Base-by-base conservation (phyloP, 139 green algal genomes). In the Eudorina sp. region DNA sequence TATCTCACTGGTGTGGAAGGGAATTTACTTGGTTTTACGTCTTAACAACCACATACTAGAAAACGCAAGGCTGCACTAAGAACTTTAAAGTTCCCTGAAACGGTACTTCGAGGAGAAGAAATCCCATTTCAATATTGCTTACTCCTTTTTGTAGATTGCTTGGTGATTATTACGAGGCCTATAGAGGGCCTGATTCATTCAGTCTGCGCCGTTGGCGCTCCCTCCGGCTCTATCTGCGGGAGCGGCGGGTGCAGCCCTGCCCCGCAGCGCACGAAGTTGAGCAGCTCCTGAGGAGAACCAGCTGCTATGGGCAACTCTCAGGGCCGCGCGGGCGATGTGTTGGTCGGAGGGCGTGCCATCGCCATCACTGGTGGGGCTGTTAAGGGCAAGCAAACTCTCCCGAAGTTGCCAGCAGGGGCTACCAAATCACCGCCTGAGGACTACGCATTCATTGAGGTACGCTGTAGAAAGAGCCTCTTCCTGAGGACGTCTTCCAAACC, bases 401-500 rank as follows among this genome's bases (percentile, higher is more conserved):
- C 92, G 11, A 95, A 95, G 88, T 76, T 93, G 4, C 92, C 94
- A 1, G 21, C 90, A 0, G 89, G 90, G 38, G 80, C 89, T 8
- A 62, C 91, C 36, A 94, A 94, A 58, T 69, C 93, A 6, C 62
- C 55, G 2, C 45, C 78, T 23, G 93, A 96, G n/a, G 95, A 97
- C 64, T 96, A 93, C 66, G 29, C 79, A 4, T 95, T 94, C 74
- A 94, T 98, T 14, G 92, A 97, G 94, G 95, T 96, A 79, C 7
- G 83, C 41, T 74, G 84, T 3, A 43, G 66, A 1, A 25, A 43
- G 29, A 38, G 75, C n/a, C 0, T 68, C 48, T 64, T 6, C 14
- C 19, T 72, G 64, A 69, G n/a, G 48, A 74, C n/a, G n/a, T n/a
- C n/a, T n/a, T n/a, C n/a, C n/a, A n/a, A n/a, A n/a, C n/a, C n/a